Conservation (phyloP, 2,329 filamentous ascomycete genomes). For the Colletotrichum destructivum region DNA sequence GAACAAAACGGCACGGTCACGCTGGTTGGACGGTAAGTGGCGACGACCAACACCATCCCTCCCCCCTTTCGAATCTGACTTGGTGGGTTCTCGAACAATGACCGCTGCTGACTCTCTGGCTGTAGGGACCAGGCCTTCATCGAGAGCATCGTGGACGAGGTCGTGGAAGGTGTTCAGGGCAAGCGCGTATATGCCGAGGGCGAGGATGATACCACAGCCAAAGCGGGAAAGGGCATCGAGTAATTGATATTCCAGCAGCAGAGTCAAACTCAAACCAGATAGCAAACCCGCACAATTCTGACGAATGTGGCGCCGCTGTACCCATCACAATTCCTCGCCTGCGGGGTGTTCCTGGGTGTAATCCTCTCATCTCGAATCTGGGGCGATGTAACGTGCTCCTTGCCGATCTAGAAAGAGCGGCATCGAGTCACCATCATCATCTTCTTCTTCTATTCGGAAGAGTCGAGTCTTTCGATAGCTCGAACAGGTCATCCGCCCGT, state of each 20-base stretch:
- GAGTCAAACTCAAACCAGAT: slow-evolving; percentile 25
- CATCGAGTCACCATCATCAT: not conserved
- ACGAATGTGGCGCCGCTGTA: slow-evolving; percentile 16
- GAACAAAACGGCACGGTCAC: slow-evolving; percentile 94
- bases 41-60: not conserved
- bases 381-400: not conserved
- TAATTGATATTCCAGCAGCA: not conserved
- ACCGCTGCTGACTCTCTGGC: slow-evolving; percentile 18
- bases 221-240: slow-evolving; percentile 19
- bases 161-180: slow-evolving; percentile 83
- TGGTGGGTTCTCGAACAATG: not conserved
- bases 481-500: not conserved
- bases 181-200: slow-evolving; percentile 79
- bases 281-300: slow-evolving; percentile 15
- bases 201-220: slow-evolving; percentile 68
- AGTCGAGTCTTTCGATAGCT: not conserved
- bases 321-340: slow-evolving; percentile 13
- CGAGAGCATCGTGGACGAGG: slow-evolving; percentile 83
- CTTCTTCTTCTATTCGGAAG: too few species aligned
- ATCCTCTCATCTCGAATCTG: slow-evolving; percentile 25
- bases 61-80: too few species aligned
- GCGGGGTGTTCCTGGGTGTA: slow-evolving; percentile 14
- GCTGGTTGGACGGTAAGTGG: slow-evolving; percentile 75
- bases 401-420: not conserved
- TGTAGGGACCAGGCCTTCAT: slow-evolving; percentile 80